Base-by-base conservation (phyloP, 2,329 filamentous ascomycete species). In the Monilinia laxa region DNA sequence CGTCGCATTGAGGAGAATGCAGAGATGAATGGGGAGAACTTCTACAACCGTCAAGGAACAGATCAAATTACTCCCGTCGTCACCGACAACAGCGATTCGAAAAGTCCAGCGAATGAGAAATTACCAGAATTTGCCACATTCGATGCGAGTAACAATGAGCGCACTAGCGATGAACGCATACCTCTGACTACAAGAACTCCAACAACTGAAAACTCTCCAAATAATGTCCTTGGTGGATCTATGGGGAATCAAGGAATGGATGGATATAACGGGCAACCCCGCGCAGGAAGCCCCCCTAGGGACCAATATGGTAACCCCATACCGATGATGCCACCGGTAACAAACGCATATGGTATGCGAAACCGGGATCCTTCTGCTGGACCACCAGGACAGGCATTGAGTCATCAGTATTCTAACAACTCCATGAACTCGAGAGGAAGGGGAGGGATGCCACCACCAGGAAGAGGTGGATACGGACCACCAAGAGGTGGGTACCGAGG, bases 11-110 rank as follows among this genome's bases (percentile, higher is more conserved):
- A 88, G 2, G 91, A 96, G 78, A 97, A 98, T 76, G 92, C 93
- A 10, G 93, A 98, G 77, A 98, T 98, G 93, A 98, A 91, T 76
- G 94, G 94, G 38, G 88, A 95, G 74, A 95, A 93, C 75, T 97
- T 90, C 77, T 97, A 96, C 79, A 90, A 89, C 74, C 84, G 89
- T 68, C 86, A 90, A 78, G 72, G 69, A 12, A 55, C 69, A 20
- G 67, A 64, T 4, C 58, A 55, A 35, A 67, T 47, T 73, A 78
- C 51, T 77, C 79, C 79, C 2, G 76, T 80, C 5, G 75, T 76
- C 6, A 79, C 82, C 69, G 79, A 87, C 10, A 86, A 86, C 25
- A 84, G 87, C 11, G 79, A 85, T 56, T 77, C 87, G 28, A 84
- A 84, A 74, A 84, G 84, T 55, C 81, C 82, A 52, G 83, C 79